A percentile compares a stretch with the other conserved stretches of the same genome.
Evolutionary conservation across 2,329 filamentous ascomycete species (phyloP).

Genomic region (Lecanicillium sp.): DNA sequence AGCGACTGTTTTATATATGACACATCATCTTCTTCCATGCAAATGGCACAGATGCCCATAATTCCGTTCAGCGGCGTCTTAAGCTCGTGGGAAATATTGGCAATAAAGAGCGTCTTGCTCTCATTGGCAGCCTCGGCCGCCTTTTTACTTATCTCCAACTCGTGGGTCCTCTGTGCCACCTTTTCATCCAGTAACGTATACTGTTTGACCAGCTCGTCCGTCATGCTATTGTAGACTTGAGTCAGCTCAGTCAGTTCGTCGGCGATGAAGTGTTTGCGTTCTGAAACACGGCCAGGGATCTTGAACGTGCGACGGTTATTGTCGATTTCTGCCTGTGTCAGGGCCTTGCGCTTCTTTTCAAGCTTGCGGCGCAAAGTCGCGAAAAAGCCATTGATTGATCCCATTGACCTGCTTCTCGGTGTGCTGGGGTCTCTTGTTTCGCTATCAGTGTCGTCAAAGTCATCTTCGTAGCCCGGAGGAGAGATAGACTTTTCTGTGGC

Average conservation of each 20-base stretch:
- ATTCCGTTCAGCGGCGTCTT: constrained; percentile 96
- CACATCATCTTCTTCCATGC: constrained; percentile 83
- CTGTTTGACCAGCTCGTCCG: constrained; percentile 78
- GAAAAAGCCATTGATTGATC: constrained; percentile 35
- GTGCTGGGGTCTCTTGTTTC: constrained; percentile 36
- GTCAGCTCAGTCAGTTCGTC: constrained; percentile 84
- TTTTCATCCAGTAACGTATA: constrained; percentile 79
- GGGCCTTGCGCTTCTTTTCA: constrained; percentile 20
- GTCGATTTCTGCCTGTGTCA: constrained; percentile 21
- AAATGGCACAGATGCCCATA: constrained; percentile 85
- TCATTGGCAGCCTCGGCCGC: constrained; percentile 92
- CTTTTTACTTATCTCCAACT: constrained; percentile 84
- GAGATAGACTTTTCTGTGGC: constrained; percentile 68
- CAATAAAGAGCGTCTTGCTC: constrained; percentile 95
- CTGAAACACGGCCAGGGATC: constrained; percentile 75
- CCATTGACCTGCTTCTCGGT: constrained; percentile 31
- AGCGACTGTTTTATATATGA: constrained; percentile 71
- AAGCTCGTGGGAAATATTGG: constrained; percentile 81
- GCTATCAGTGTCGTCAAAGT: constrained; percentile 23
- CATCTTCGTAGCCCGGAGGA: constrained; percentile 50
- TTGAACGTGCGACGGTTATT: constrained; percentile 56
- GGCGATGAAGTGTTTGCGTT: constrained; percentile 65
- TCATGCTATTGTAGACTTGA: constrained; percentile 86
- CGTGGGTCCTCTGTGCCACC: constrained; percentile 71
- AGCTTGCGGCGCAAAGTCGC: constrained; percentile 29